phyloP scores from a whole-genome alignment of 164 flowering plant species.

The Warburgia ugandensis region DNA sequence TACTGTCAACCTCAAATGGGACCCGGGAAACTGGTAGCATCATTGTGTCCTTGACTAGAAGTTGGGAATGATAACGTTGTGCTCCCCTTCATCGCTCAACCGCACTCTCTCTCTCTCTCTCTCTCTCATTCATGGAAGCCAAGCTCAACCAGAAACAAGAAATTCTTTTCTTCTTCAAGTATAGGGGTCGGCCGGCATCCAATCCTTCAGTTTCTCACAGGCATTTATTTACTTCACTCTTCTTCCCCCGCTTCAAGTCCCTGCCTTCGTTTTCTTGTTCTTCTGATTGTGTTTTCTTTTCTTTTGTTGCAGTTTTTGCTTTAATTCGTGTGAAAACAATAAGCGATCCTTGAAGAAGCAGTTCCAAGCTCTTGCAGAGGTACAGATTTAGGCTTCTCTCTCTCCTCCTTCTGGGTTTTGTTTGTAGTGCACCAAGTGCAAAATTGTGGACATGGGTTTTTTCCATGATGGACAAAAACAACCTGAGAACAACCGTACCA shows the following conservation, averaged over 20 bases:
- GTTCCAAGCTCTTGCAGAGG: slow-evolving; percentile 12
- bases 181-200: too few species aligned
- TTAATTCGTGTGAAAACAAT: too few species aligned
- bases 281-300: too few species aligned
- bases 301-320: too few species aligned
- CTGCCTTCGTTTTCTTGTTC: too few species aligned
- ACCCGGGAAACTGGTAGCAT: too few species aligned
- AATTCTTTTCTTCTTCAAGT: slow-evolving; percentile 3
- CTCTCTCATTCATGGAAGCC: slow-evolving; percentile 10
- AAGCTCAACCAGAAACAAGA: slow-evolving; percentile 8
- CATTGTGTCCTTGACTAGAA: too few species aligned
- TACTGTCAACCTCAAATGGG: too few species aligned
- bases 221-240: too few species aligned
- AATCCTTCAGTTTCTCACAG: too few species aligned
- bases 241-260: not conserved
- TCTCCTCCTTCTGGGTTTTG: not conserved
- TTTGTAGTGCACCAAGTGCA: not conserved
- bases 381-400: not conserved
- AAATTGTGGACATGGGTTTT: not conserved
- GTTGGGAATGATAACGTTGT: too few species aligned
- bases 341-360: slow-evolving; percentile 5
- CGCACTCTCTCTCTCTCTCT: not conserved
- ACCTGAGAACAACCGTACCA: not conserved
- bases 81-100: too few species aligned
- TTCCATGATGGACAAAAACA: not conserved